Evolutionary conservation across 2,329 filamentous ascomycete species (phyloP), one percentile per base, ranked within the genome.

Genomic region (Aspergillus spinulosporus): DNA sequence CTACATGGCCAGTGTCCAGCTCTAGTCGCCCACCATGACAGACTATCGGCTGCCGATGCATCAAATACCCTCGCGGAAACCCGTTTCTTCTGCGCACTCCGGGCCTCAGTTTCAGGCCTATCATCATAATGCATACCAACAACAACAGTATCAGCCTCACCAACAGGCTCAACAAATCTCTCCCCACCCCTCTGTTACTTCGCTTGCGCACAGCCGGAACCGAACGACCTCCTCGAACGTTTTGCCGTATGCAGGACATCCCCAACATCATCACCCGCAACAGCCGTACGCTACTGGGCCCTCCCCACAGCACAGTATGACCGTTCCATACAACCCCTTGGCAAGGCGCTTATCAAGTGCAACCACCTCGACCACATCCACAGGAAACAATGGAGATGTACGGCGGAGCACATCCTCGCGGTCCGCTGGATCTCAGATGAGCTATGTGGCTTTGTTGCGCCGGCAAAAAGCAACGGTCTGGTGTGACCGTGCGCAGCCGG

Each of bases 391-490:
- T n/a, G 69, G 69, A 46, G 72, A 76, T 52, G 71, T 76, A 48
- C 87, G 89, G 58, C 85, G 92, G 63, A 95, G 90, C 29, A 90
- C 87, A 29, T 96, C 91, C 3, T 89, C 88, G 50, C 86, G 90
- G 66, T 95, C 90, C 21, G 84, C 82, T 60, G 79, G 78, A 54
- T 79, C 79, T 12, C 83, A 84, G 59, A 77, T 88, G n/a, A 87
- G 91, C 62, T 99, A 99, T 74, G 94, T 99, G 50, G 92, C 94
- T 36, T 82, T 97, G n/a, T 88, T 99, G 77, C 86, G 94, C 60
- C 93, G 92, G 72, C 94, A 99, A 76, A 97, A 97, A 73, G 94
- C 92, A 32, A 99, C 94, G 0, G 94, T 99, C 3, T 99, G 94
- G 94, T 97, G 92, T 78, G 94, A 97, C 71, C 88, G 92, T 52